Percentiles rank a stretch among this genome's conserved stretches.
phyloP scores from a whole-genome alignment of 768 basidiomycete genomes.

The Lentinula aciculospora region DNA sequence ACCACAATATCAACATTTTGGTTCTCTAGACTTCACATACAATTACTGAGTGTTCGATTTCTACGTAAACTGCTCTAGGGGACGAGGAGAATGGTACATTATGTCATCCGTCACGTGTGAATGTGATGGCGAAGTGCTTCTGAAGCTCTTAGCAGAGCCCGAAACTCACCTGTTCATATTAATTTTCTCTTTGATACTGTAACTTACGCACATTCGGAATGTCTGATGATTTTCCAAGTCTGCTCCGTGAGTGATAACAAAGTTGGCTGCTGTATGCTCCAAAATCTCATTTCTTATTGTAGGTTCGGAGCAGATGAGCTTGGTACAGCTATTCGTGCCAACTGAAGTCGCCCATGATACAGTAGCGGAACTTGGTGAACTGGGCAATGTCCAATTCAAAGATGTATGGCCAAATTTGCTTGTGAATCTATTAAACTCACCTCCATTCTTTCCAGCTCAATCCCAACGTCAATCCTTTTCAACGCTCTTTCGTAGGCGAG shows the following conservation, averaged over 20 bases:
- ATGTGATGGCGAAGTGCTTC: too few relatives aligned
- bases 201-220: slow-evolving; percentile 26
- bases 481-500: slow-evolving; percentile 95
- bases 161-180: too few relatives aligned
- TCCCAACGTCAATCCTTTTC: slow-evolving; percentile 92
- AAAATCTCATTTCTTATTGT: background rate
- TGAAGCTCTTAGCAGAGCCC: too few relatives aligned
- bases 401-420: slow-evolving; percentile 53
- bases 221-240: slow-evolving; percentile 77
- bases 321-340: slow-evolving; percentile 95
- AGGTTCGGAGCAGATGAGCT: slow-evolving; percentile 98
- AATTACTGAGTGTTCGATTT: too few relatives aligned
- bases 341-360: slow-evolving; percentile 97
- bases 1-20: background rate
- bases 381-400: slow-evolving; percentile 95
- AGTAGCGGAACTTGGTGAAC: slow-evolving; percentile 90
- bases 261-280: background rate
- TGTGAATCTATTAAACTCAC: slow-evolving; percentile 3
- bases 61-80: too few relatives aligned
- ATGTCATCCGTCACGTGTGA: too few relatives aligned
- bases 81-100: too few relatives aligned
- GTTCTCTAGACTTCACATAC: background rate
- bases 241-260: slow-evolving; percentile 62
- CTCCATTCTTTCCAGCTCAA: slow-evolving; percentile 59
- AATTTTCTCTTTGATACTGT: too few relatives aligned